Percentiles rank a stretch among this genome's conserved stretches.
These are phyloP conservation scores for Paraphaeosphaeria sporulosa DNA, from an alignment of 2,329 filamentous ascomycete genomes.

Conservation along the genomic window DNA sequence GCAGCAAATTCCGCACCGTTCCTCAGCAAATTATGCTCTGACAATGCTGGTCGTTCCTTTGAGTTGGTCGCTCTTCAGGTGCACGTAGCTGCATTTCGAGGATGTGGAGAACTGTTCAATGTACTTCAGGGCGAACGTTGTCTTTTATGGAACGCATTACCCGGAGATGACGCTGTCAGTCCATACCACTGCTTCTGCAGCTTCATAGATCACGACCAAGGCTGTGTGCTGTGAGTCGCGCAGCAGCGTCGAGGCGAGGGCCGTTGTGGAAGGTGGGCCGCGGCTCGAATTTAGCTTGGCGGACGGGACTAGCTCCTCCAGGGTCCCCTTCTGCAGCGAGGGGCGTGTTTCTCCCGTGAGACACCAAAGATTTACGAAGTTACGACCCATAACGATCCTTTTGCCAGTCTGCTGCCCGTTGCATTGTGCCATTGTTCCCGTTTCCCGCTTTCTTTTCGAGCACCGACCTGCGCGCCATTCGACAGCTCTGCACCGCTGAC, in stretches of 20 bases:
- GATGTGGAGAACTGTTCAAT: no score
- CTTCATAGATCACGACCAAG: no score
- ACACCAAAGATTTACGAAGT: constrained; percentile 34
- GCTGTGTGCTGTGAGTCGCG: no score
- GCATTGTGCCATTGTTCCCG: constrained; percentile 14
- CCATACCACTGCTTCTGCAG: no score
- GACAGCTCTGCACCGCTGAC: not conserved
- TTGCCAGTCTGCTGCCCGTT: constrained; percentile 27
- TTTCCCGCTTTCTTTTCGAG: constrained; percentile 3
- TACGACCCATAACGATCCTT: constrained; percentile 41
- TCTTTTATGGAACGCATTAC: no score
- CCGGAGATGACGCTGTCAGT: no score
- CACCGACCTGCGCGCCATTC: not conserved
- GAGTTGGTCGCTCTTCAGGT: no score
- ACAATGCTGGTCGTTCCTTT: no score
- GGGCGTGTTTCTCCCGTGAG: constrained; percentile 17
- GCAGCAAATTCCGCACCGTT: no score
- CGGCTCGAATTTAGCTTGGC: constrained; percentile 1
- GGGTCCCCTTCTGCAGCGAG: constrained; percentile 19
- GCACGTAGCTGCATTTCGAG: no score
- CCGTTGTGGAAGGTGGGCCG: not conserved
- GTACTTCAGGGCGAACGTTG: no score
- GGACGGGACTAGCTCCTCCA: not conserved
- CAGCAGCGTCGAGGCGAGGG: not conserved
- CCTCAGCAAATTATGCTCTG: no score